Evolutionary conservation across 768 basidiomycete species (phyloP).

Genomic region (Kockovaella imperatae): DNA sequence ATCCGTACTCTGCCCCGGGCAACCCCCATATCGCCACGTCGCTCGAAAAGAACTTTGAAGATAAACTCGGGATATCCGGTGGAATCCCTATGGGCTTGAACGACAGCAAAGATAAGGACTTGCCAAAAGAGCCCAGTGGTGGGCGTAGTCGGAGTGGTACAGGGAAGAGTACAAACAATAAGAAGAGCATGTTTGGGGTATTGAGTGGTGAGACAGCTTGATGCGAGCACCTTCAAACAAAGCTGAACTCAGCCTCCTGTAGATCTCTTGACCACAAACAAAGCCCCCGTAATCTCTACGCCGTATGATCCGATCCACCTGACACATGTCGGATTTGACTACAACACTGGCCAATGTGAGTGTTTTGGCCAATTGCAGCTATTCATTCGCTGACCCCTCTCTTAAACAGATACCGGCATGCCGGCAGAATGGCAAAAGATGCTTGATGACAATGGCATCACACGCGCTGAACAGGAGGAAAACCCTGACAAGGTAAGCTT

Average conservation of each 20-base stretch:
- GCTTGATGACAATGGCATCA: constrained; percentile 83
- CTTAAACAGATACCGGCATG: constrained; percentile 54
- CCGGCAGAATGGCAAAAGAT: constrained; percentile 99
- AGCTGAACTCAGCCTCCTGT: constrained; percentile 1
- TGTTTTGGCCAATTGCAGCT: neutral
- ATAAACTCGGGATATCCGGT: constrained; percentile 26
- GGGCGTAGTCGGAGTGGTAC: constrained; percentile 38
- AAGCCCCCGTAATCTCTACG: constrained; percentile 72
- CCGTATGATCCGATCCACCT: constrained; percentile 99
- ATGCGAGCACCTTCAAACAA: neutral
- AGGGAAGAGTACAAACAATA: constrained; percentile 41
- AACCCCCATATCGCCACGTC: constrained; percentile 27
- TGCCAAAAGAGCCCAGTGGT: constrained; percentile 38
- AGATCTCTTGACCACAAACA: constrained; percentile 39
- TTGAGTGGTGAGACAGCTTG: constrained; percentile 32
- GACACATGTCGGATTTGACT: constrained; percentile 98
- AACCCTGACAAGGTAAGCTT: constrained; percentile 79
- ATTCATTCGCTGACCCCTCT: neutral
- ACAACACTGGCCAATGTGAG: constrained; percentile 82
- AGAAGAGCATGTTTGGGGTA: constrained; percentile 44
- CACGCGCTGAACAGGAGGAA: constrained; percentile 87
- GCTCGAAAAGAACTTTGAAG: constrained; percentile 30
- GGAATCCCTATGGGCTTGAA: constrained; percentile 27
- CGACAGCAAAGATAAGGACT: constrained; percentile 34
- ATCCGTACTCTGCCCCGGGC: constrained; percentile 29